Evolutionary conservation across 2,329 filamentous ascomycete genomes (phyloP).

Genomic region (Alternaria rosae): DNA sequence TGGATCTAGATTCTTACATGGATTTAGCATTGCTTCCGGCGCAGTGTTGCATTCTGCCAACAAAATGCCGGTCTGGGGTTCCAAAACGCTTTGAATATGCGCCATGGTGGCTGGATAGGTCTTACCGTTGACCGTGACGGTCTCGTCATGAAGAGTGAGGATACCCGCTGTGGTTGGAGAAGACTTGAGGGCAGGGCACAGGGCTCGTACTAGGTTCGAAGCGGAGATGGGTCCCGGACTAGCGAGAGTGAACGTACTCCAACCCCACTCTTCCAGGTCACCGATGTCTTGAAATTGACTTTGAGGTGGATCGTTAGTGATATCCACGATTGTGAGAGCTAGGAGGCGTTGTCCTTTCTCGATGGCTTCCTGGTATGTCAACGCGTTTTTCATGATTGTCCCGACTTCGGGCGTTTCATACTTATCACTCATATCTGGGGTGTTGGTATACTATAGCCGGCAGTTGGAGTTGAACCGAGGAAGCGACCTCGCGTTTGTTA

Average conservation of each 20-base stretch:
- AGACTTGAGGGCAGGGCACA: neutral
- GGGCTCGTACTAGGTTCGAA: neutral
- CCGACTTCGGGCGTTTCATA: neutral
- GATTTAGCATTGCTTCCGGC: neutral
- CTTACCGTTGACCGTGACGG: neutral
- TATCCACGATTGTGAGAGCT: neutral
- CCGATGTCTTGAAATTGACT: neutral
- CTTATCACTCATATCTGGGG: neutral
- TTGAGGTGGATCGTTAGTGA: neutral
- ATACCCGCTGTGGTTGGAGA: neutral
- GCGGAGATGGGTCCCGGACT: neutral
- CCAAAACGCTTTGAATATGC: neutral
- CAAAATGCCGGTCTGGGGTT: neutral
- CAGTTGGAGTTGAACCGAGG: neutral
- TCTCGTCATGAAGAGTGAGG: neutral
- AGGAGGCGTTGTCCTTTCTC: neutral
- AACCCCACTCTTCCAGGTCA: neutral
- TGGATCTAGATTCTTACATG: neutral
- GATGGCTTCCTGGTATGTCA: neutral
- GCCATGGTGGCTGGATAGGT: neutral
- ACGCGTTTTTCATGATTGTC: neutral
- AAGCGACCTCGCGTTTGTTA: neutral
- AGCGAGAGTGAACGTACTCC: neutral
- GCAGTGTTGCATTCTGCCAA: neutral
- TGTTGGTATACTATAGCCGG: neutral